Base-by-base conservation (phyloP, 768 basidiomycete genomes). In the Calocybe gangraenosa region DNA sequence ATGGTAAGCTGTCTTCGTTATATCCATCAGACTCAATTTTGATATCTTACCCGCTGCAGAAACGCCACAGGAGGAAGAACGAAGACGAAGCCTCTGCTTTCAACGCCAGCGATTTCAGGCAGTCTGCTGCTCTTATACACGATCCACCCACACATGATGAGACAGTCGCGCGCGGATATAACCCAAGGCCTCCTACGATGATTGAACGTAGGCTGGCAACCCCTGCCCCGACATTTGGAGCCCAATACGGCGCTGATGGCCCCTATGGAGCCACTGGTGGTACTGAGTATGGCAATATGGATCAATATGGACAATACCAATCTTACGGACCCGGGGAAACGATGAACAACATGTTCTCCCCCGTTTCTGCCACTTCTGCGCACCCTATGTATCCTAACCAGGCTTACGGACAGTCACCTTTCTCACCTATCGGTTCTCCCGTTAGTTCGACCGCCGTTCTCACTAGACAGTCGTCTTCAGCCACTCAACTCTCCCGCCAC, bases 111-210 rank as follows among this genome's bases (percentile, higher is more conserved):
- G 73, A 73, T 8, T 85, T 85, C 71, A 75, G 78, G 41, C 79
- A 81, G 42, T 87, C 85, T 11, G 77, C 75, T n/a, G 58, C 81
- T 13, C 60, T 85, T 18, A 64, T 81, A 18, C 67, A 78, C 37
- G 82, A 84, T 51, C 71, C 75, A n/a, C 66, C 65, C 20, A 65
- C 66, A 3, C 67, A 66, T 36, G 65, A 68, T 36, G 69, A 69
- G 45, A 65, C 60, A 36, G 58, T 66, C 43, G 64, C 64, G 17
- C 63, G 62, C 21, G 69, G 74, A 0, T 73, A 63, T 55, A 77
- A 76, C 47, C 77, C 77, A 14, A 74, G 78, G 17, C 79, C 82
- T 1, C 82, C 83, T n/a, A 69, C 73, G 21, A 58, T 58, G 58
- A 53, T 55, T 9, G 54, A 59, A 32, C 56, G 53, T 18, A 53